A percentile compares a stretch with the other conserved stretches of the same genome.
Evolutionary conservation across 108 stramenopile species (phyloP).

Genomic region (Cyclotella baltica): DNA sequence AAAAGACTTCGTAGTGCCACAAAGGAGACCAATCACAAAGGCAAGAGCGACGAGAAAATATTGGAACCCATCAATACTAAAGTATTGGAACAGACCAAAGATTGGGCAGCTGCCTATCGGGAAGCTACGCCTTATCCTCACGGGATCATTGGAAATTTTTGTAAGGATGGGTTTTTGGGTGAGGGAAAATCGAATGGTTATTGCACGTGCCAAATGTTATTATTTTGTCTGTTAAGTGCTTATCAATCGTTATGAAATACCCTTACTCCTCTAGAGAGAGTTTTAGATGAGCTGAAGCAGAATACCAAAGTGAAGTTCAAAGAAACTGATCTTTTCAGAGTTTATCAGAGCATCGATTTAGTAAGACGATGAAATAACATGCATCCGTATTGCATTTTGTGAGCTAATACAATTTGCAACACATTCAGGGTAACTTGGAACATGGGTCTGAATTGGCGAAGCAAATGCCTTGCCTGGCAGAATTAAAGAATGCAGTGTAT

Average conservation of each 20-base stretch:
- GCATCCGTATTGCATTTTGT: not conserved
- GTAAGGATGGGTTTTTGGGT: constrained; percentile 64
- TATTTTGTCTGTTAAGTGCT: not conserved
- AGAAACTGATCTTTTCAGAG: constrained; percentile 95
- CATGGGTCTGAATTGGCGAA: constrained; percentile 50
- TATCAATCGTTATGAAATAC: no score
- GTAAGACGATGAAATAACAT: constrained; percentile 47
- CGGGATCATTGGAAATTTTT: constrained; percentile 66
- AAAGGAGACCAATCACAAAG: not conserved
- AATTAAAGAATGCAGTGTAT: constrained; percentile 84
- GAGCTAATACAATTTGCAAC: not conserved
- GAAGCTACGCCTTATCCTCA: constrained; percentile 71
- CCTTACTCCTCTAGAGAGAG: constrained; percentile 17
- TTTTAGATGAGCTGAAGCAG: constrained; percentile 84
- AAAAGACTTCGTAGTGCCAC: not conserved
- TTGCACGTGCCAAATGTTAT: not conserved
- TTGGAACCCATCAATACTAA: constrained; percentile 46
- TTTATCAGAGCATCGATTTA: constrained; percentile 91
- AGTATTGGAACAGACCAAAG: constrained; percentile 30
- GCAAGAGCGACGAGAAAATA: constrained; percentile 24
- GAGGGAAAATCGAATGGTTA: constrained; percentile 22
- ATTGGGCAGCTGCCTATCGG: constrained; percentile 44
- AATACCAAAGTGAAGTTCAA: constrained; percentile 96
- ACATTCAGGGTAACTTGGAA: constrained; percentile 43
- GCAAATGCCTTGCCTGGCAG: constrained; percentile 78